phyloP scores from a whole-genome alignment of 208 protist species.

The Tritrichomonas musculus region DNA sequence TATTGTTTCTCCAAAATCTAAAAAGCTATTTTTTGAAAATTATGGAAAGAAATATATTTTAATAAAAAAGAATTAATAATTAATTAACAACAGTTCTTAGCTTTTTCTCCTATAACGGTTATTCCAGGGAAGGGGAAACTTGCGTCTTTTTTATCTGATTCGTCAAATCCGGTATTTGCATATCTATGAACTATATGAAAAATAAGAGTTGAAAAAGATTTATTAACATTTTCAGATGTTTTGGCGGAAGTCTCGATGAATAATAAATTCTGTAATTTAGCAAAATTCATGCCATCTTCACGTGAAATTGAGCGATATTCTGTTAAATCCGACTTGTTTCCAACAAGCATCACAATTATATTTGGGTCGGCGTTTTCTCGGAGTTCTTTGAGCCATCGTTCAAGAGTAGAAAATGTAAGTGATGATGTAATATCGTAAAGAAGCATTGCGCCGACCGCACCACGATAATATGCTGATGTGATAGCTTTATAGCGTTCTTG shows the following conservation, averaged over 20 bases:
- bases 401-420: slow-evolving; percentile 85
- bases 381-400: slow-evolving; percentile 93
- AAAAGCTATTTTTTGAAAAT: no score
- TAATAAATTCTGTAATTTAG: slow-evolving; percentile 60
- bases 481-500: slow-evolving; percentile 41
- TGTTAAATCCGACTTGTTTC: slow-evolving; percentile 87
- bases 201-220: slow-evolving; percentile 70
- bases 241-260: slow-evolving; percentile 97
- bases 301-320: slow-evolving; percentile 46
- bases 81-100: no score
- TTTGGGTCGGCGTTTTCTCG: slow-evolving; percentile 78
- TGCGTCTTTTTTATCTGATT: no score
- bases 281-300: slow-evolving; percentile 45
- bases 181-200: not conserved
- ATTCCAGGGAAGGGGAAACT: no score
- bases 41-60: no score
- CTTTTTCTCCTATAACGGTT: no score
- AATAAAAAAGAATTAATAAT: no score
- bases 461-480: slow-evolving; percentile 44
- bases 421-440: slow-evolving; percentile 19
- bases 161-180: no score
- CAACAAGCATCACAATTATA: slow-evolving; percentile 91
- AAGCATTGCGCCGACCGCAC: slow-evolving; percentile 31
- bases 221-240: slow-evolving; percentile 92
- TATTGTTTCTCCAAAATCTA: no score